phyloP scores from a whole-genome alignment of 1,139 yeast genomes.

The Kurtzmaniella natalensis region DNA sequence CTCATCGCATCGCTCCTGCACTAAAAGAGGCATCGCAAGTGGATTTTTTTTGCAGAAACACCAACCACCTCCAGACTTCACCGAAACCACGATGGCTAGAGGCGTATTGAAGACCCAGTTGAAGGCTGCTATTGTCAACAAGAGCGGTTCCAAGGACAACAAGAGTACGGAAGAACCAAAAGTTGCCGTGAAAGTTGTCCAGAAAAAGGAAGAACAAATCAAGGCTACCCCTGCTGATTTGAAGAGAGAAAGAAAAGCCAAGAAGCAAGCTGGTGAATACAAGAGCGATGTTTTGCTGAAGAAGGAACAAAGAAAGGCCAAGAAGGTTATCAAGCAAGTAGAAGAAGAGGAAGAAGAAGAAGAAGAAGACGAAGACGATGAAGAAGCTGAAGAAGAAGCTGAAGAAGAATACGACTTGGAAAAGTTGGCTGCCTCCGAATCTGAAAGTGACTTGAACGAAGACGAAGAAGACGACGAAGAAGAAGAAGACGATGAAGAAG shows the following conservation, averaged over 20 bases:
- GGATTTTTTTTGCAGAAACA: no score
- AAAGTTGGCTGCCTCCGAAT: conserved; percentile 51
- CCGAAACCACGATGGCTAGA: conserved; percentile 23
- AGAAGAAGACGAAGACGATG: conserved; percentile 20
- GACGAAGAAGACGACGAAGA: conserved; percentile 40
- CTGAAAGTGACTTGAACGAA: conserved; percentile 38
- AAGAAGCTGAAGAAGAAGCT: conserved; percentile 24
- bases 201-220: conserved; percentile 7
- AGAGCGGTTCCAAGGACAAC: conserved; percentile 3
- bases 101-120: conserved; percentile 34
- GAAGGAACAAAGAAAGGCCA: conserved; percentile 61
- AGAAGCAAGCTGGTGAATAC: conserved; percentile 30
- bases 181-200: neutral
- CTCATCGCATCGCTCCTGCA: no score
- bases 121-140: conserved; percentile 19
- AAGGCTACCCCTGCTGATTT: conserved; percentile 8
- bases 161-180: conserved; percentile 8
- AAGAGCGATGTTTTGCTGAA: conserved; percentile 50
- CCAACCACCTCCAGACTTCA: conserved; percentile 4
- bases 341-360: conserved; percentile 19
- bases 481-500: conserved; percentile 42
- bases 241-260: conserved; percentile 17
- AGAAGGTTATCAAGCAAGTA: conserved; percentile 36
- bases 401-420: conserved; percentile 47
- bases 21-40: no score